These are phyloP conservation scores for Piromyces finnis DNA, from an alignment of 192 early-diverging fungal genomes.

Conservation along the genomic window DNA sequence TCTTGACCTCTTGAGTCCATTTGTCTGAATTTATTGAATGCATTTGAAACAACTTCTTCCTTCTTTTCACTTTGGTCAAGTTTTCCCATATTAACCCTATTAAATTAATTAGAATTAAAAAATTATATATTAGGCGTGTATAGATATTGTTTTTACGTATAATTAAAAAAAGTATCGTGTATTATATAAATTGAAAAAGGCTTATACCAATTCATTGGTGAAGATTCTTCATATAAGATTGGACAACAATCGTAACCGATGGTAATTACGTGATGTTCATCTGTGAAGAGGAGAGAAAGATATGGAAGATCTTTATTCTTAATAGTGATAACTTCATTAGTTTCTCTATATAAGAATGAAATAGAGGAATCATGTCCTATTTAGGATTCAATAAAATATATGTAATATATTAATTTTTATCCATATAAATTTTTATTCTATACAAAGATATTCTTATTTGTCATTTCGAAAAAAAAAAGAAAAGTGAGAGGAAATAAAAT, in stretches of 20 bases:
- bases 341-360: slow-evolving; percentile 49
- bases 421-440: no score
- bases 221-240: slow-evolving; percentile 46
- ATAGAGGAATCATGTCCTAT: slow-evolving; percentile 69
- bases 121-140: no score
- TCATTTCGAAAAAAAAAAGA: no score
- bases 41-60: slow-evolving; percentile 26
- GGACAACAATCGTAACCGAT: slow-evolving; percentile 91
- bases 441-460: no score
- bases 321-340: slow-evolving; percentile 38
- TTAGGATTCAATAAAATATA: no score
- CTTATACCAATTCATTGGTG: slow-evolving; percentile 39
- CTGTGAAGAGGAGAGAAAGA: slow-evolving; percentile 56
- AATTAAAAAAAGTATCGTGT: no score
- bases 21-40: slow-evolving; percentile 69
- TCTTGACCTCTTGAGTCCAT: slow-evolving; percentile 75
- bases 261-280: slow-evolving; percentile 58
- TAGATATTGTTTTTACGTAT: no score
- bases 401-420: no score
- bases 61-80: slow-evolving; percentile 65
- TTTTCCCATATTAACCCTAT: slow-evolving; percentile 34
- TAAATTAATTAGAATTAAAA: neutral
- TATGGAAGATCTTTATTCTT: slow-evolving; percentile 52
- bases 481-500: no score
- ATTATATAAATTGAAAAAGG: neutral